A percentile compares a stretch with the other conserved stretches of the same genome.
phyloP scores from a whole-genome alignment of 768 basidiomycete species.

The Termitomyces sp. region DNA sequence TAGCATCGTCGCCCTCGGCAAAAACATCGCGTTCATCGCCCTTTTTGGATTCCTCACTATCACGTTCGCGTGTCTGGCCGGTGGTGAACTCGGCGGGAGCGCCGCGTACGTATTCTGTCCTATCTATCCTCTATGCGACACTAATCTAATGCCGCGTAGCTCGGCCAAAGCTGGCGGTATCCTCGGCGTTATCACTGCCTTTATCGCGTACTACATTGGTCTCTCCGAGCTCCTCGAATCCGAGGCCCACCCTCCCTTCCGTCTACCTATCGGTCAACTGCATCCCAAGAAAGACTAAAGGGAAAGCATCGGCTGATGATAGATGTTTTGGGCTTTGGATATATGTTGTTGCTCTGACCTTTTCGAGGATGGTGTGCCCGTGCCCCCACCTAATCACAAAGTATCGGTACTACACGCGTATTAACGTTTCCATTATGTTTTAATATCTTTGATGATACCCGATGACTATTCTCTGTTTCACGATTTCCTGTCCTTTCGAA shows the following conservation, averaged over 20 bases:
- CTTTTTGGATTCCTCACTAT: slow-evolving; percentile 34
- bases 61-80: slow-evolving; percentile 42
- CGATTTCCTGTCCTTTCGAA: not conserved
- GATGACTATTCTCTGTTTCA: not conserved
- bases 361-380: not conserved
- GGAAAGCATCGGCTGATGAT: not conserved
- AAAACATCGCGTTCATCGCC: slow-evolving; percentile 34
- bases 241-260: slow-evolving; percentile 35
- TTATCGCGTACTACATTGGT: slow-evolving; percentile 47
- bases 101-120: slow-evolving; percentile 21
- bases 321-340: no score
- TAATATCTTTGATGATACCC: not conserved
- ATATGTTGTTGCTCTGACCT: not conserved
- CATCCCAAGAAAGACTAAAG: slow-evolving; percentile 15
- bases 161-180: slow-evolving; percentile 40
- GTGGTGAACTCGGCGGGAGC: slow-evolving; percentile 29
- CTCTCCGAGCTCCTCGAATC: slow-evolving; percentile 38
- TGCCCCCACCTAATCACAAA: not conserved
- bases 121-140: not conserved
- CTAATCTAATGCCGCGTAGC: slow-evolving; percentile 17
- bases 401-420: not conserved
- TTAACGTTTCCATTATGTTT: not conserved
- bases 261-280: slow-evolving; percentile 42
- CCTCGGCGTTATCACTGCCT: slow-evolving; percentile 41
- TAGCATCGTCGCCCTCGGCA: slow-evolving; percentile 38